phyloP scores from a whole-genome alignment of 352 stramenopile genomes.

The Peronospora farinosa region DNA sequence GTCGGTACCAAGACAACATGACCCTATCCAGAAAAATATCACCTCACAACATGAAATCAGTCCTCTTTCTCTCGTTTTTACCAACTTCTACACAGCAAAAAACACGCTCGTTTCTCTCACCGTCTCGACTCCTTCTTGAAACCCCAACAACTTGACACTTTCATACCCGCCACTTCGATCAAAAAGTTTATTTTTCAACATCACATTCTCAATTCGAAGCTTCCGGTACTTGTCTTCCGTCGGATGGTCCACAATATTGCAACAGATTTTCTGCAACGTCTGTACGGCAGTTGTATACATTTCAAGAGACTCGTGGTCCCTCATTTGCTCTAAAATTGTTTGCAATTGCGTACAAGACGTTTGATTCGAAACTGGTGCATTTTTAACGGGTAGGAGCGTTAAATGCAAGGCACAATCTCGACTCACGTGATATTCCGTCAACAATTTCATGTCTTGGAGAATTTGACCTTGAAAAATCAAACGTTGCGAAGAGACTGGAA shows the following conservation, averaged over 20 bases:
- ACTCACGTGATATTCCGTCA: constrained; percentile 61
- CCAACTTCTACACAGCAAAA: too few species aligned
- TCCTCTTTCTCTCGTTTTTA: too few species aligned
- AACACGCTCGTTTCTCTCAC: constrained; percentile 18
- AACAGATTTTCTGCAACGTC: constrained; percentile 77
- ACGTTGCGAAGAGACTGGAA: constrained; percentile 61
- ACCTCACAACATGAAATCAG: background rate
- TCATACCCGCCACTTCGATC: constrained; percentile 50
- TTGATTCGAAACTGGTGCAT: constrained; percentile 16
- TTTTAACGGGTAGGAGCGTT: constrained; percentile 38
- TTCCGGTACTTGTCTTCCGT: constrained; percentile 77
- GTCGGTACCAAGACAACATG: constrained; percentile 65
- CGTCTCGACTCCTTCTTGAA: constrained; percentile 60
- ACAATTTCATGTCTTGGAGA: constrained; percentile 59
- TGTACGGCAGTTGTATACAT: constrained; percentile 44
- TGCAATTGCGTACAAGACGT: constrained; percentile 30
- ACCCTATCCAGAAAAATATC: constrained; percentile 20
- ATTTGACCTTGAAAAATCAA: constrained; percentile 86
- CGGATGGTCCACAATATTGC: constrained; percentile 69
- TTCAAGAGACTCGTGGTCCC: constrained; percentile 25
- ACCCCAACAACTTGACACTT: constrained; percentile 60
- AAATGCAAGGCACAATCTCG: constrained; percentile 66
- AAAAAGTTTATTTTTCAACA: constrained; percentile 57
- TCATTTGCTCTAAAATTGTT: constrained; percentile 55
- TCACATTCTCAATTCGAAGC: constrained; percentile 60